Conservation (phyloP, 352 stramenopile genomes). For the Aphanomyces stellatus region DNA sequence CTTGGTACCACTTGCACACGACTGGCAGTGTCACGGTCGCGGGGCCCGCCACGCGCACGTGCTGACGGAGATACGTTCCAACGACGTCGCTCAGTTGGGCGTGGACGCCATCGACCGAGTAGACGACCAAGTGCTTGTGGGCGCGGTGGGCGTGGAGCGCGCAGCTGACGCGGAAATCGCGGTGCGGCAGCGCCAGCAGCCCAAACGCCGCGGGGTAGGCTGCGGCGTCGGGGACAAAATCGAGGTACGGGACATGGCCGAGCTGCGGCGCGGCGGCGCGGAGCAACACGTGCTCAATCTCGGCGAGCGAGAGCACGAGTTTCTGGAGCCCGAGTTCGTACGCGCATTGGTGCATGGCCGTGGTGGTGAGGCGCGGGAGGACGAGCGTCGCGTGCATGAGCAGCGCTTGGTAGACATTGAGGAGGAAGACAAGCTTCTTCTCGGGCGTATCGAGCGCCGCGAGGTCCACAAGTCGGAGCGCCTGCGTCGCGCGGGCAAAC, state of each 20-base stretch:
- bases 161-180: slow-evolving; percentile 78
- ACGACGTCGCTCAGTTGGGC: slow-evolving; percentile 64
- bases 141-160: slow-evolving; percentile 68
- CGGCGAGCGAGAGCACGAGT: slow-evolving; percentile 51
- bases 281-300: slow-evolving; percentile 84
- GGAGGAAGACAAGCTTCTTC: slow-evolving; percentile 60
- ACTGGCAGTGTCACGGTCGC: slow-evolving; percentile 45
- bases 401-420: slow-evolving; percentile 88
- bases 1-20: slow-evolving; percentile 46
- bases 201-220: slow-evolving; percentile 29
- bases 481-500: slow-evolving; percentile 47
- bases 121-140: slow-evolving; percentile 51
- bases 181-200: slow-evolving; percentile 24
- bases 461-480: slow-evolving; percentile 29
- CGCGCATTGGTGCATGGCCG: slow-evolving; percentile 44
- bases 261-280: slow-evolving; percentile 33
- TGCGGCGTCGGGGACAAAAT: slow-evolving; percentile 31
- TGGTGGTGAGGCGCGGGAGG: slow-evolving; percentile 32
- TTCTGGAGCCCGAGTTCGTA: slow-evolving; percentile 67
- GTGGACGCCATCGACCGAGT: slow-evolving; percentile 44
- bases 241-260: slow-evolving; percentile 28
- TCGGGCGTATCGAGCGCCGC: slow-evolving; percentile 28
- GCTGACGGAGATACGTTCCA: slow-evolving; percentile 30
- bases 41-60: slow-evolving; percentile 34
- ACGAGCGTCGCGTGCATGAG: slow-evolving; percentile 78